Evolutionary conservation across 306 rosid species (phyloP).

Genomic region (Lotus japonicus): DNA sequence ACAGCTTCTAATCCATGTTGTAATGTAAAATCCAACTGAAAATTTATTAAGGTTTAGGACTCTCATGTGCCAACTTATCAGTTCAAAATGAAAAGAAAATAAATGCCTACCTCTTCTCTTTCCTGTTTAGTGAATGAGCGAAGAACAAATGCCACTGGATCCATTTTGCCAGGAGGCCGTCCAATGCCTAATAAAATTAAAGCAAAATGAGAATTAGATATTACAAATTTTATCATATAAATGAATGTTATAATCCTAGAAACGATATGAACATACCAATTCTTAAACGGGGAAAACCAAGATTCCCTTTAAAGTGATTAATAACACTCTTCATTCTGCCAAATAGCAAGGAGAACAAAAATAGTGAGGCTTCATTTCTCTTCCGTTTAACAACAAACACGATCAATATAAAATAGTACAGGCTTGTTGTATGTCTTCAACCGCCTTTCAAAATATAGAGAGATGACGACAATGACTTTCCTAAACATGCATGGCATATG

Average conservation of each 20-base stretch:
- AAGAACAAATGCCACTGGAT: conserved; percentile 69
- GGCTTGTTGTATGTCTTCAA: background rate
- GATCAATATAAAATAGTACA: background rate
- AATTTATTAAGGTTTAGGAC: conserved; percentile 16
- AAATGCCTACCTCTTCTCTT: conserved; percentile 55
- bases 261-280: conserved; percentile 42
- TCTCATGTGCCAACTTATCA: background rate
- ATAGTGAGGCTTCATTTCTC: background rate
- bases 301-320: conserved; percentile 75
- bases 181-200: conserved; percentile 37
- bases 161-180: conserved; percentile 56
- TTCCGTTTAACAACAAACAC: conserved; percentile 15
- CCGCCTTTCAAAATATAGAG: background rate
- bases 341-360: conserved; percentile 15
- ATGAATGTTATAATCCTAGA: background rate
- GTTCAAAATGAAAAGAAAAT: background rate
- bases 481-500: background rate
- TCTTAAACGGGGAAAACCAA: conserved; percentile 74
- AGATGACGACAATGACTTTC: background rate
- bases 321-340: conserved; percentile 85
- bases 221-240: background rate
- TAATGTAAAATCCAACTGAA: conserved; percentile 75
- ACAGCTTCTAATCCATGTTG: conserved; percentile 66
- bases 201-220: background rate
- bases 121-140: conserved; percentile 74